These are phyloP conservation scores for Diaporthe vaccinii DNA, from an alignment of 2,329 filamentous ascomycete species.

Conservation along the genomic window DNA sequence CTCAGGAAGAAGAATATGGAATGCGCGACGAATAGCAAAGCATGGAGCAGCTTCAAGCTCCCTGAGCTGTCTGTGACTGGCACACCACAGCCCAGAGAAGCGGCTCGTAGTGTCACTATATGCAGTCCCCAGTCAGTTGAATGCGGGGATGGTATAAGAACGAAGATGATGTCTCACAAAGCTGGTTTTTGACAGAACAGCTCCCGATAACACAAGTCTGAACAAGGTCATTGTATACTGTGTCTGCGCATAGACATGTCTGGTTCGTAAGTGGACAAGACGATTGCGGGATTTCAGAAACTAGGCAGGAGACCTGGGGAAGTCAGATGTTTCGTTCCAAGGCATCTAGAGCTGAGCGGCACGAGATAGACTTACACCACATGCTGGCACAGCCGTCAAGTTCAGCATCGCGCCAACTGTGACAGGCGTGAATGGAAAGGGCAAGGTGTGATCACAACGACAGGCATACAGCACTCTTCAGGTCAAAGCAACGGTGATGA, in stretches of 20 bases:
- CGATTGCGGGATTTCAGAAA: conserved; percentile 5
- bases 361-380: conserved; percentile 27
- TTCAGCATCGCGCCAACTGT: conserved; percentile 26
- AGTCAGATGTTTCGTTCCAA: background rate
- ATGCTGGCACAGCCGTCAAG: conserved; percentile 30
- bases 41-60: background rate
- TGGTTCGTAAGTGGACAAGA: conserved; percentile 18
- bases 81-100: conserved; percentile 12
- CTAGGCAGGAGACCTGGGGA: conserved; percentile 23
- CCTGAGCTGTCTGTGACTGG: background rate
- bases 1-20: conserved; percentile 54
- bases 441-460: conserved; percentile 11
- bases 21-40: conserved; percentile 49
- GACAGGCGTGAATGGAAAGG: background rate
- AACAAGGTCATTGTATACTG: conserved; percentile 2
- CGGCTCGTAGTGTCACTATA: conserved; percentile 20
- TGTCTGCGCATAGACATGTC: conserved; percentile 32
- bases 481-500: background rate
- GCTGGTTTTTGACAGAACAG: conserved; percentile 26
- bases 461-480: background rate
- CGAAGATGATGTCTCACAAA: conserved; percentile 19
- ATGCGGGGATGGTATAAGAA: background rate
- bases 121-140: background rate
- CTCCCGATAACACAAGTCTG: conserved; percentile 21
- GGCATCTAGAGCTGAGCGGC: background rate